Evolutionary conservation across 495 filamentous ascomycete species (phyloP), one percentile per base, ranked within the genome.

Genomic region (Lasiosphaeris hirsuta): DNA sequence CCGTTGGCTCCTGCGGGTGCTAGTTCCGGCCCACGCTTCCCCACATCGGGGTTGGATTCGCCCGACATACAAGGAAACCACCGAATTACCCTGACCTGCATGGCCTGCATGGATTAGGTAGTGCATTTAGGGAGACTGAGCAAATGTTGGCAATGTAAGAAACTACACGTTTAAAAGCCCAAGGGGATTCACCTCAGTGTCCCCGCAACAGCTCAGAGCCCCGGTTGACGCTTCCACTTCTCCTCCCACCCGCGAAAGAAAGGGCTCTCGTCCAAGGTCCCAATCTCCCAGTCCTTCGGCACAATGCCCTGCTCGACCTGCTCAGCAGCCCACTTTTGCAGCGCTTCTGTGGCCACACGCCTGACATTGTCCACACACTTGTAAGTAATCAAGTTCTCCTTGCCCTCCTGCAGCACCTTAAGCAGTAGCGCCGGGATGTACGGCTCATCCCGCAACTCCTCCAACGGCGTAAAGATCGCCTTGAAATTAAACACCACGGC

Each of bases 401-500:
- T 93, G 4, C 88, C 91, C 46, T 89, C 84, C 50, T 72, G 82
- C 55, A 95, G 58, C 8, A 95, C 69, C 73, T 86, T 89, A 0
- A 79, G 65, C 18, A 92, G 36, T 19, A 96, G 68, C 13, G 78
- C 78, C 0, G 92, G 92, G 2, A 96, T 72, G 40, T 84, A 86
- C 15, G 87, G 81, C 64, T 96, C 92, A 45, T 89, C 80, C 0
- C 85, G 74, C 58, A 96, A 85, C 61, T 89, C 85, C 14, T 75
- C 66, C 0, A 96, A 69, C 0, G 88, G 87, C 2, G 90, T 94
- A 73, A 96, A 96, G 0, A 96, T 68, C 0, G 86, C 92, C 66
- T 94, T 96, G 82, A 92, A 96, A 67, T 96, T 96, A 73, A 96
- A 96, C 2, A 90, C 81, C 8, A 96, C 73, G 0, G 80, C 85